A percentile compares a stretch with the other conserved stretches of the same genome.
phyloP scores from a whole-genome alignment of 768 basidiomycete species.

The Hemileccinum impolitum region DNA sequence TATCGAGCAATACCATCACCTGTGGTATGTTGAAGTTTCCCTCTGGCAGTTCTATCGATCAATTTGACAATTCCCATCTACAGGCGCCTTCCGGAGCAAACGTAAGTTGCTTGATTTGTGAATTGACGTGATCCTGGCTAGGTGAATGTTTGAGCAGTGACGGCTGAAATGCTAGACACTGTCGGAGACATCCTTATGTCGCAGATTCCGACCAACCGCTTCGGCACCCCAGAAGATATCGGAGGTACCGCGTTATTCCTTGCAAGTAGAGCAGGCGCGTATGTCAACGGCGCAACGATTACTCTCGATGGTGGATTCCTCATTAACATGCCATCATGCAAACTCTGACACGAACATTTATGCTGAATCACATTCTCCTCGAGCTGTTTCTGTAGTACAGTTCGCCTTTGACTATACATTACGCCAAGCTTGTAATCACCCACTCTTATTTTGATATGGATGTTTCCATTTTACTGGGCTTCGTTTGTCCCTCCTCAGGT shows the following conservation, averaged over 20 bases:
- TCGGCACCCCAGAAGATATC: conserved; percentile 64
- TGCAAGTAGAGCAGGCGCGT: conserved; percentile 55
- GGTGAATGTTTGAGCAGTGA: conserved; percentile 39
- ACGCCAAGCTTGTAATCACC: conserved; percentile 1
- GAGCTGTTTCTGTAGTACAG: neutral
- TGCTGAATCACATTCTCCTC: neutral
- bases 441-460: conserved; percentile 3
- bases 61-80: neutral
- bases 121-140: neutral
- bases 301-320: conserved; percentile 58
- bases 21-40: conserved; percentile 39
- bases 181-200: conserved; percentile 42
- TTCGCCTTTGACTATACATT: conserved; percentile 3
- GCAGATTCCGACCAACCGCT: conserved; percentile 46
- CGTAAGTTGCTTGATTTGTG: conserved; percentile 22
- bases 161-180: conserved; percentile 47
- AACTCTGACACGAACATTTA: conserved; percentile 23
- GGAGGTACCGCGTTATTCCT: conserved; percentile 62
- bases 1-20: conserved; percentile 62
- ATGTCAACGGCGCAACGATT: conserved; percentile 62
- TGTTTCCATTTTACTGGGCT: neutral
- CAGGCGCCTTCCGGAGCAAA: conserved; percentile 42
- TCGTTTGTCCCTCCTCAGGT: conserved; percentile 4
- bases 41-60: neutral
- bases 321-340: conserved; percentile 37